Percentiles rank a stretch among this genome's conserved stretches.
Conservation (phyloP, 192 early-diverging fungal species). For the Coemansia sp. region DNA sequence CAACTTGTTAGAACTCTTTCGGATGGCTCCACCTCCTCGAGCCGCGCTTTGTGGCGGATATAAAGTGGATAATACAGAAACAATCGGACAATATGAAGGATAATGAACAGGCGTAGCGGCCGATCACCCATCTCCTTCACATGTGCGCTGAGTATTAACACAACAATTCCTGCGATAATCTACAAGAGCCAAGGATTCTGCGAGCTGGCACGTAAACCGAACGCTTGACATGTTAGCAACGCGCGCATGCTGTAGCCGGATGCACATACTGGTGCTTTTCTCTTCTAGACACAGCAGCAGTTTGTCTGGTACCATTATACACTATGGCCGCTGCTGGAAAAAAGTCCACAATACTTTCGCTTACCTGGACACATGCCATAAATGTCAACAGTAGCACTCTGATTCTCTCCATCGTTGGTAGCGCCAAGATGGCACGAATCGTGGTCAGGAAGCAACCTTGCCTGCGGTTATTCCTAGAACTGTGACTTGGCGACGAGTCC, state of each 20-base stretch:
- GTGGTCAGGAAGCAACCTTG: neutral
- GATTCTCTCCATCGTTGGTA: neutral
- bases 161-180: conserved; percentile 56
- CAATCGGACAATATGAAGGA: conserved; percentile 60
- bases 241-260: neutral
- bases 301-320: neutral
- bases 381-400: conserved; percentile 1
- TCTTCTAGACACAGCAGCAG: neutral
- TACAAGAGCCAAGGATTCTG: conserved; percentile 19
- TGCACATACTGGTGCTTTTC: neutral
- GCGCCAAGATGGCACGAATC: neutral
- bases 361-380: conserved; percentile 6
- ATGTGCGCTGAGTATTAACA: conserved; percentile 56
- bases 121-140: conserved; percentile 50
- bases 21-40: conserved; percentile 14
- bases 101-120: conserved; percentile 60
- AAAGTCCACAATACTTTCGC: neutral
- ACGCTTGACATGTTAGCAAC: neutral
- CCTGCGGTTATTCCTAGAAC: neutral
- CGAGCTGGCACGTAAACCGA: neutral
- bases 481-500: neutral
- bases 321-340: neutral
- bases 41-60: conserved; percentile 59
- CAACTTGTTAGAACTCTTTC: neutral
- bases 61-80: conserved; percentile 64